Evolutionary conservation across 2,329 filamentous ascomycete genomes (phyloP).

Genomic region (Colletotrichum chrysophilum): DNA sequence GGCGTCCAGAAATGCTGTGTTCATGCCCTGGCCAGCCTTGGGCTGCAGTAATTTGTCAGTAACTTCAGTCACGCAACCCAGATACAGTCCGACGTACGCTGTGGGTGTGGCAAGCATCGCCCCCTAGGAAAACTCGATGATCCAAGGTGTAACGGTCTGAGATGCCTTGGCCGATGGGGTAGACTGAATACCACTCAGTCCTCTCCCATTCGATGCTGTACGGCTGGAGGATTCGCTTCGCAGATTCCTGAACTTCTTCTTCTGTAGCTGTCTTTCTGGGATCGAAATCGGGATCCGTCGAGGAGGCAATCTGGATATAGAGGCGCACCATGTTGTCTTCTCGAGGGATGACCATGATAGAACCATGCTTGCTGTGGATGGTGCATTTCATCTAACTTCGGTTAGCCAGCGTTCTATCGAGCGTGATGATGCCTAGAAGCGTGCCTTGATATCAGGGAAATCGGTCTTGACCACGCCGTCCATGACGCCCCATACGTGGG

Average conservation of each 20-base stretch:
- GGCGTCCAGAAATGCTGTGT: conserved; percentile 80
- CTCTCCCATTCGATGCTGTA: conserved; percentile 72
- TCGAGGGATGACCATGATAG: conserved; percentile 79
- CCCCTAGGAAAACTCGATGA: conserved; percentile 75
- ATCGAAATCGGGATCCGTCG: conserved; percentile 64
- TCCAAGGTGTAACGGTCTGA: conserved; percentile 71
- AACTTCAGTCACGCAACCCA: not conserved
- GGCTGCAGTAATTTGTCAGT: conserved; percentile 52
- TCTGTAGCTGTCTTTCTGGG: conserved; percentile 68
- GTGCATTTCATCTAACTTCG: conserved; percentile 69
- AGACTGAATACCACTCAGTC: conserved; percentile 78
- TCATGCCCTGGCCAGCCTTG: conserved; percentile 82
- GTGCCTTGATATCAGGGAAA: conserved; percentile 77
- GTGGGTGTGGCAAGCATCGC: conserved; percentile 82
- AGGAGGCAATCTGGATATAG: conserved; percentile 71
- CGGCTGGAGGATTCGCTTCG: conserved; percentile 69
- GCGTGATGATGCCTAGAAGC: conserved; percentile 18
- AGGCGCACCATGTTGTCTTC: conserved; percentile 69
- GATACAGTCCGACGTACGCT: conserved; percentile 55
- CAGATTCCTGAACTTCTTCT: conserved; percentile 67
- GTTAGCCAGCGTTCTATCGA: not conserved
- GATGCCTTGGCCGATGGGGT: conserved; percentile 78
- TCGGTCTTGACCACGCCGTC: conserved; percentile 75
- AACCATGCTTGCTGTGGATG: conserved; percentile 76
- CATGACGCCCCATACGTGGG: conserved; percentile 79